Percentiles rank a stretch among this genome's conserved stretches.
Conservation (phyloP, 2,329 filamentous ascomycete species). For the Clarireedia sp. region DNA sequence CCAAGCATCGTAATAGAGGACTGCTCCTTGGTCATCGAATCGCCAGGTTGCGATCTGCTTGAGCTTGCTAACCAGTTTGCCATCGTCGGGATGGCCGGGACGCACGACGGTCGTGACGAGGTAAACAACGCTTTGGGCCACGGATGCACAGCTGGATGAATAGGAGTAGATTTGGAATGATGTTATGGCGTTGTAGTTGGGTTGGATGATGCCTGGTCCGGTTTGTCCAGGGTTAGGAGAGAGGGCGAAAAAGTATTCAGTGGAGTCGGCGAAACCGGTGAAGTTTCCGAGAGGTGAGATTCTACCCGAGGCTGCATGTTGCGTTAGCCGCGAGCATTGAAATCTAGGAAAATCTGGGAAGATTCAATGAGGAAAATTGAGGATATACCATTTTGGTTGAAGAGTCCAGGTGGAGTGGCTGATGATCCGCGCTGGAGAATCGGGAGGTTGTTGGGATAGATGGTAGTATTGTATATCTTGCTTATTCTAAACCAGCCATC, state of each 20-base stretch:
- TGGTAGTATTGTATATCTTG: not conserved
- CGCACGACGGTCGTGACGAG: constrained; percentile 30
- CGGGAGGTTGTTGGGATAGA: not conserved
- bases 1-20: constrained; percentile 37
- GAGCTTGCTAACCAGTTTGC: constrained; percentile 28
- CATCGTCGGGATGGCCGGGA: constrained; percentile 26
- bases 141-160: constrained; percentile 29
- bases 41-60: constrained; percentile 38
- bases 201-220: not conserved
- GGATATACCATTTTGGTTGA: not conserved
- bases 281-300: constrained; percentile 29
- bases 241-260: constrained; percentile 39
- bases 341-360: not conserved
- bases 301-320: not conserved
- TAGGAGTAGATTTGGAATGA: constrained; percentile 30
- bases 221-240: constrained; percentile 30
- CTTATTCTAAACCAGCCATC: constrained; percentile 9
- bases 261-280: constrained; percentile 34
- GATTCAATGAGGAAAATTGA: not conserved
- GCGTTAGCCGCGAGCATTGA: not conserved
- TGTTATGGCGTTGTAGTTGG: constrained; percentile 27
- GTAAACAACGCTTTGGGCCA: constrained; percentile 34
- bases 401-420: not conserved
- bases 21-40: constrained; percentile 36
- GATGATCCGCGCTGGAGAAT: not conserved